Evolutionary conservation across 2,329 filamentous ascomycete genomes (phyloP).

Genomic region (Daldinia sp.): DNA sequence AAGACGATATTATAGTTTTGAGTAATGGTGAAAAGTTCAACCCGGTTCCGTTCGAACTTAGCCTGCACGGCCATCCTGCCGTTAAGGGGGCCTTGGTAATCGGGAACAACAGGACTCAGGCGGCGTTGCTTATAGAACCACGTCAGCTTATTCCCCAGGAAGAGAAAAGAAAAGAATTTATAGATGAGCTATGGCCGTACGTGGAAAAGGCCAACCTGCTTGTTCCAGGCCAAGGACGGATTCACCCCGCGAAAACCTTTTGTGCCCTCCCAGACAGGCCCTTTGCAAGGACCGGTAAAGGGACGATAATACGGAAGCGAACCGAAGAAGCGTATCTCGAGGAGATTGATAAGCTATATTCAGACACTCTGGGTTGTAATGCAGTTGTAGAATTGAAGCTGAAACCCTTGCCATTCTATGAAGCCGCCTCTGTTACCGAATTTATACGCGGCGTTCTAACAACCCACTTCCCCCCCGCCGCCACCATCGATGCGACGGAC

Average conservation of each 20-base stretch:
- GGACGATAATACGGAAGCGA: slow-evolving; percentile 35
- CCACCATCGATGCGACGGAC: slow-evolving; percentile 14
- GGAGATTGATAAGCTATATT: slow-evolving; percentile 33
- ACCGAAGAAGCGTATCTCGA: slow-evolving; percentile 33
- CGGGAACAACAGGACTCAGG: slow-evolving; percentile 48
- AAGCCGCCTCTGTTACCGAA: not conserved
- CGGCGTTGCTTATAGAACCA: slow-evolving; percentile 51
- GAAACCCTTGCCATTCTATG: slow-evolving; percentile 11
- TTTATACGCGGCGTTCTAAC: slow-evolving; percentile 11
- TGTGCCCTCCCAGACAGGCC: slow-evolving; percentile 31
- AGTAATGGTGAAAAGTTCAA: slow-evolving; percentile 50
- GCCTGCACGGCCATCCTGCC: slow-evolving; percentile 13
- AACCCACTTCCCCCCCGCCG: not conserved
- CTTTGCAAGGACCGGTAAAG: slow-evolving; percentile 38
- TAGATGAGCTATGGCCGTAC: slow-evolving; percentile 24
- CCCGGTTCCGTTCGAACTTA: slow-evolving; percentile 12
- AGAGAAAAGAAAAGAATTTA: not conserved
- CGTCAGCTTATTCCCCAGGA: slow-evolving; percentile 8
- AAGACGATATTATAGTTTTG: slow-evolving; percentile 54
- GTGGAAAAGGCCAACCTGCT: slow-evolving; percentile 26
- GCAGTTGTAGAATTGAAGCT: not conserved
- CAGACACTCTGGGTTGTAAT: not conserved
- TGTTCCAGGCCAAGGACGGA: slow-evolving; percentile 34
- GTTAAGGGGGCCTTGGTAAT: slow-evolving; percentile 41
- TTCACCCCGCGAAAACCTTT: slow-evolving; percentile 29